Base-by-base conservation (phyloP, 2,329 filamentous ascomycete genomes). In the Penicillium verrucosum region DNA sequence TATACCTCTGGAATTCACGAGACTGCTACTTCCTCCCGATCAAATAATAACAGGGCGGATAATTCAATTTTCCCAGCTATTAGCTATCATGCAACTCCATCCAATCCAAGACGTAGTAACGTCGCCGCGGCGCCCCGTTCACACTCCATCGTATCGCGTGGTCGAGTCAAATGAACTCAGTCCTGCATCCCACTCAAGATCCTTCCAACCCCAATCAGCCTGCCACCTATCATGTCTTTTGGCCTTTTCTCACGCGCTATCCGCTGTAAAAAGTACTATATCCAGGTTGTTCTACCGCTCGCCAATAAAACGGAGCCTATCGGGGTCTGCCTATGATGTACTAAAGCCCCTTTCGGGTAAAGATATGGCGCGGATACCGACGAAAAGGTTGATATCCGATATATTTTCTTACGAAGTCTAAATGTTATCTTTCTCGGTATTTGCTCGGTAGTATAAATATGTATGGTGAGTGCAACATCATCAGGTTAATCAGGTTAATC, bases 151-250 rank as follows among this genome's bases (percentile, higher is more conserved):
- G 30, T 48, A 62, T 65, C 60, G 61, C 58, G 58, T 66, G 63
- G 63, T 57, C 58, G 55, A 65, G 62, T 65, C 60, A 62, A 64
- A 63, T 54, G 59, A 43, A 53, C 49, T 42, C 49, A 41, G 25
- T 18, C 41, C 16, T 52, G 57, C 48, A 54, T 60, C 41, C 47
- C 46, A 55, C 54, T 44, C 38, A 27, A 46, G 54, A 27, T 47
- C 30, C 40, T 21, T 48, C 40, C 18, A 53, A 51, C 51, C 32
- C 56, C 29, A 16, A 51, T 40, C 21, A 36, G 23, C 44, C 45
- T 58, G 47, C 53, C 53, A 43, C 42, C 37, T 57, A 36, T 61
- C 37, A 51, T 16, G 12, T 16, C 1, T 7, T 34, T 51, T 12
- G 23, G 18, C 9, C 11, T 49, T 27, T 38, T 16, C 51, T 60